Evolutionary conservation across 1,284 basidiomycete genomes (phyloP).

Genomic region (Austroboletus novae-zelandiae): DNA sequence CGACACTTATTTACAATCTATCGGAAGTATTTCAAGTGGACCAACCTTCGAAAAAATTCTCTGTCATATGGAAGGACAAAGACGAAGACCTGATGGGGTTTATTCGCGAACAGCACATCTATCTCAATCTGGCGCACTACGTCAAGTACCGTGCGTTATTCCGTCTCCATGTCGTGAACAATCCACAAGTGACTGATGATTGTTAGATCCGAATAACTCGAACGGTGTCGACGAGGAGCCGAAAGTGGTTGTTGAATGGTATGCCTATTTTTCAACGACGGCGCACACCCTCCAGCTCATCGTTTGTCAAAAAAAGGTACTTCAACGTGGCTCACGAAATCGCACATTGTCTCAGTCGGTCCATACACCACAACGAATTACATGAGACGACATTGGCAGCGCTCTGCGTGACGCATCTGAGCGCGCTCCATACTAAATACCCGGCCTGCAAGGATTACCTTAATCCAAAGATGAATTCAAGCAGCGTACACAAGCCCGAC

Average conservation of each 20-base stretch:
- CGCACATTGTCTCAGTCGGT: conserved; percentile 14
- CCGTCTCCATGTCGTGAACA: not conserved
- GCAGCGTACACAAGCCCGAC: no score
- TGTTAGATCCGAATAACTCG: not conserved
- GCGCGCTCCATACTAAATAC: not conserved
- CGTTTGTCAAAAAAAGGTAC: conserved; percentile 10
- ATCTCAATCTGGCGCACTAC: conserved; percentile 25
- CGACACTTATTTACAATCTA: conserved; percentile 1
- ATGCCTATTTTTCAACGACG: not conserved
- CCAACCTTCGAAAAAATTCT: conserved; percentile 6
- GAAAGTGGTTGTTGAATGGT: conserved; percentile 1
- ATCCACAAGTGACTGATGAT: not conserved
- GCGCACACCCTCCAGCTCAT: not conserved
- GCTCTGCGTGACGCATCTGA: not conserved
- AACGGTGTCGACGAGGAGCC: not conserved
- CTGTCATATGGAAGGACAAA: conserved; percentile 23
- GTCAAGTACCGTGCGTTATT: conserved; percentile 7
- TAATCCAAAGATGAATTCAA: not conserved
- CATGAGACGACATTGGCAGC: conserved; percentile 1
- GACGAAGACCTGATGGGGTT: conserved; percentile 23
- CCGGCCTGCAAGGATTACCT: not conserved
- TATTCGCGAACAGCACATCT: conserved; percentile 22
- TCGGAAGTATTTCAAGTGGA: conserved; percentile 7
- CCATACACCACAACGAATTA: conserved; percentile 19
- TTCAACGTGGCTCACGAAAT: conserved; percentile 28